A percentile compares a stretch with the other conserved stretches of the same genome.
Conservation (phyloP, 495 filamentous ascomycete species). For the Neurospora tetrasperma region DNA sequence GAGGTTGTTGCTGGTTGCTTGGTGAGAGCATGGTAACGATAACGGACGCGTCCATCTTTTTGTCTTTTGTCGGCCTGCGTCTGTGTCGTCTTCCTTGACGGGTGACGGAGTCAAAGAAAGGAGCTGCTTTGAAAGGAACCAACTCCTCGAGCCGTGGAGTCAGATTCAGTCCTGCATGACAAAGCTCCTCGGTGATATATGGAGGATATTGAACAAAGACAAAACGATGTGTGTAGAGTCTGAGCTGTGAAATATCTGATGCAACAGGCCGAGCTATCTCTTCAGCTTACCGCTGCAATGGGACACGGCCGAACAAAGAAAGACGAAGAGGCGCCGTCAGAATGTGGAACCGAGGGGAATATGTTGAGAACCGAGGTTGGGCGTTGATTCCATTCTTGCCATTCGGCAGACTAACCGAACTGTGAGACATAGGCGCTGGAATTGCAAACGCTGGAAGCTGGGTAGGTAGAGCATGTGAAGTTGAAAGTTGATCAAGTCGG, state of each 20-base stretch:
- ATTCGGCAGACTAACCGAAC: background rate
- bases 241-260: background rate
- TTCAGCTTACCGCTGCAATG: background rate
- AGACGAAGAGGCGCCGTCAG: background rate
- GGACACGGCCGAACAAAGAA: conserved; percentile 13
- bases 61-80: background rate
- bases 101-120: conserved; percentile 7
- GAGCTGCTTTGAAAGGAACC: conserved; percentile 2
- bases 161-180: conserved; percentile 18
- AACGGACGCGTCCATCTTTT: background rate
- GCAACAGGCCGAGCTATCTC: background rate
- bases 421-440: background rate
- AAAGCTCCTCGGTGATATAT: conserved; percentile 14
- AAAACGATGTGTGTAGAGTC: background rate
- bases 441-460: background rate
- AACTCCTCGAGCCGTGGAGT: conserved; percentile 11
- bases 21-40: background rate
- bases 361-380: background rate
- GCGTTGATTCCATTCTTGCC: background rate
- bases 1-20: background rate
- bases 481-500: background rate
- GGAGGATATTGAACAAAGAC: background rate
- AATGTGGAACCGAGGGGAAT: background rate
- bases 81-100: background rate
- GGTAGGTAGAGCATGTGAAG: background rate